Evolutionary conservation across 1,139 yeast genomes (phyloP).

Genomic region (Dujonia santamariae): DNA sequence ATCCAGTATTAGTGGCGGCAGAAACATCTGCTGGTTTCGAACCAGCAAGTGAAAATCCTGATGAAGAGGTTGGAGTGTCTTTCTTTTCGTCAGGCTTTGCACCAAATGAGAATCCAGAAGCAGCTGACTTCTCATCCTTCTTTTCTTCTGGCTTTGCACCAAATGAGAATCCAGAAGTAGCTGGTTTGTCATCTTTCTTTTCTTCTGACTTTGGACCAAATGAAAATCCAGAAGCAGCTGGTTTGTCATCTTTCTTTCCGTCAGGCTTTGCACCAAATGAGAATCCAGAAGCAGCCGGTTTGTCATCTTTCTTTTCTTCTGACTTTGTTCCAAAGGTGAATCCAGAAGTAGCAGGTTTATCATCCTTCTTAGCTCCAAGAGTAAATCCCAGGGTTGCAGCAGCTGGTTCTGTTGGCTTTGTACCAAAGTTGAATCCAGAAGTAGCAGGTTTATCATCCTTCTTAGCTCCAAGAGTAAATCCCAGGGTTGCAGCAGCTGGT

Average conservation of each 20-base stretch:
- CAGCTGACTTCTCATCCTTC: conserved; percentile 14
- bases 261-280: conserved; percentile 25
- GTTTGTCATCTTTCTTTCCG: conserved; percentile 15
- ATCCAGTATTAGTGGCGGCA: conserved; percentile 9
- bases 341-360: conserved; percentile 11
- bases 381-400: conserved; percentile 6
- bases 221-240: conserved; percentile 11
- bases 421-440: conserved; percentile 23
- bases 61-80: conserved; percentile 9
- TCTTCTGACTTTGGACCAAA: conserved; percentile 14
- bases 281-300: conserved; percentile 14
- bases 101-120: conserved; percentile 20
- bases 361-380: conserved; percentile 19
- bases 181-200: conserved; percentile 19
- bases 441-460: conserved; percentile 14
- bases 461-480: conserved; percentile 15
- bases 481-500: conserved; percentile 14
- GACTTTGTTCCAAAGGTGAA: conserved; percentile 27
- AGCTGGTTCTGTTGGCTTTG: conserved; percentile 18
- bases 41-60: conserved; percentile 11
- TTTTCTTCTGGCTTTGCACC: conserved; percentile 20
- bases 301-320: conserved; percentile 12
- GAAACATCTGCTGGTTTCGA: conserved; percentile 14
- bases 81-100: conserved; percentile 17
- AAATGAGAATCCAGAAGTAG: conserved; percentile 12